These are phyloP conservation scores for Lycium barbarum DNA, from an alignment of 257 asterid species.

Conservation along the genomic window DNA sequence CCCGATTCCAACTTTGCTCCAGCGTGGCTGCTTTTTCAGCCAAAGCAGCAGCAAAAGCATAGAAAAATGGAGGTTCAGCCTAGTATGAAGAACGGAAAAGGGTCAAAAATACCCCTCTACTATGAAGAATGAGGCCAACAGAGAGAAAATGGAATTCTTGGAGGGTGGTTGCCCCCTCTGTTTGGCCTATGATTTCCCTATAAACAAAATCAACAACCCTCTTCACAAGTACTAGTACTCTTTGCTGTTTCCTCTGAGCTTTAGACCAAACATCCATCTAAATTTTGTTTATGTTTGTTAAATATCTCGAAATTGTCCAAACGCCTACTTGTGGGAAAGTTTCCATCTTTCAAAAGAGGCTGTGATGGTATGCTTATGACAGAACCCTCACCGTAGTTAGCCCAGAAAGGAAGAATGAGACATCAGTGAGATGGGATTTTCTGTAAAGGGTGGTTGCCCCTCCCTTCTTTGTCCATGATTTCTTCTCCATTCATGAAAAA, in stretches of 20 bases:
- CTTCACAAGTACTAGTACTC: not conserved
- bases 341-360: not conserved
- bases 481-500: not conserved
- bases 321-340: not conserved
- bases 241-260: not conserved
- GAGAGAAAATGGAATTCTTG: conserved; percentile 7
- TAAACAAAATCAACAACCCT: not conserved
- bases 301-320: not conserved
- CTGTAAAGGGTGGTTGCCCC: conserved; percentile 46
- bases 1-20: too few species aligned
- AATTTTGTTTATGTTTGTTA: not conserved
- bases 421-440: conserved; percentile 32
- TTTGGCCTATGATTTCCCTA: not conserved
- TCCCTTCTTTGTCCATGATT: conserved; percentile 42
- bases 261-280: not conserved
- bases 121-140: not conserved
- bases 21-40: not conserved
- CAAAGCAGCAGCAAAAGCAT: not conserved
- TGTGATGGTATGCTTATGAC: not conserved
- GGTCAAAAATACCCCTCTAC: too few species aligned
- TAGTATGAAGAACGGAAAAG: too few species aligned
- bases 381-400: not conserved
- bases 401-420: conserved; percentile 4
- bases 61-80: not conserved
- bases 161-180: conserved; percentile 26